Percentiles rank a stretch among this genome's conserved stretches.
phyloP scores from a whole-genome alignment of 1,139 yeast species.

The Magnusiomyces fungicola region DNA sequence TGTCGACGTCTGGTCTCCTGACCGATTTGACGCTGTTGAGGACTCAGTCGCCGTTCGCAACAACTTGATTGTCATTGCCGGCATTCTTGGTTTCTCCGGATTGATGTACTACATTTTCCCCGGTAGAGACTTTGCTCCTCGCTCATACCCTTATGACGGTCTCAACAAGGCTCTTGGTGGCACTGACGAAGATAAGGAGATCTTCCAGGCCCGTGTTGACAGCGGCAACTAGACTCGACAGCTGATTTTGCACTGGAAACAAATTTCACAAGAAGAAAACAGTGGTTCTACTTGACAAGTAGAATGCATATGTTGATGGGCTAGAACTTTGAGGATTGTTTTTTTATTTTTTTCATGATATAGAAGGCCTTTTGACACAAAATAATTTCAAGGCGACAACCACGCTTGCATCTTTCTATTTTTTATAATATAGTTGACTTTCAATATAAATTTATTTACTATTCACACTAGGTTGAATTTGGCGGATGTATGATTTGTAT shows the following conservation, averaged over 20 bases:
- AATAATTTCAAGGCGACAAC: too few species aligned
- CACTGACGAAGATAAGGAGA: conserved; percentile 29
- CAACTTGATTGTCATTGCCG: conserved; percentile 46
- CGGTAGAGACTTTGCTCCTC: conserved; percentile 68
- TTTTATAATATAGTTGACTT: too few species aligned
- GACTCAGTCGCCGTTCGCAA: conserved; percentile 55
- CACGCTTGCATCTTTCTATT: too few species aligned
- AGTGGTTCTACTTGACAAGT: too few species aligned
- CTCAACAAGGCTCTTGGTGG: conserved; percentile 70
- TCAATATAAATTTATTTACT: too few species aligned
- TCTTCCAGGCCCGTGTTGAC: conserved; percentile 16
- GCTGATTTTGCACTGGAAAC: too few species aligned
- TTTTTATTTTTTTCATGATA: background rate
- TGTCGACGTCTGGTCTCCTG: conserved; percentile 85
- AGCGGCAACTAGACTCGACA: conserved; percentile 12
- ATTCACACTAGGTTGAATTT: too few species aligned
- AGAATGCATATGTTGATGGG: background rate
- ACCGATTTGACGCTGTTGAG: conserved; percentile 53
- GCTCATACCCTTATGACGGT: conserved; percentile 71
- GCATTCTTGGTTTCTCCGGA: conserved; percentile 49
- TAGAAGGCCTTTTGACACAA: too few species aligned
- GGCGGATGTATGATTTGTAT: too few species aligned
- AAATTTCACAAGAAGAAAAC: too few species aligned
- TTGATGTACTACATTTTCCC: conserved; percentile 58
- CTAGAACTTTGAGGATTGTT: background rate